Conservation (phyloP, 257 asterid species). For the Solanum neorickii region DNA sequence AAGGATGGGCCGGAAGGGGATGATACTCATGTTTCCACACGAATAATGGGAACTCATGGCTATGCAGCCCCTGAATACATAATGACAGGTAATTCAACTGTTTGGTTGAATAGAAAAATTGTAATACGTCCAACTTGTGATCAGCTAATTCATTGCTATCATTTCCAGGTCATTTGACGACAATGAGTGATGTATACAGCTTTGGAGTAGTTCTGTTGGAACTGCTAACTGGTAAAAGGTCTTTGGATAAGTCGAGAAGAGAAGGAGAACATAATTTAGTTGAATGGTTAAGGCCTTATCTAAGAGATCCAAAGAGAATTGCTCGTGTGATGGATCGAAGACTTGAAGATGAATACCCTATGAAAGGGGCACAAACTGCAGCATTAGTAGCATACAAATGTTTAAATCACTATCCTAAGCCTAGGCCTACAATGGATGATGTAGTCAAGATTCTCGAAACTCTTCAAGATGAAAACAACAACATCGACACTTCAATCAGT, state of each 20-base stretch:
- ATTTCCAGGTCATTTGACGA: constrained; percentile 4
- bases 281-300: constrained; percentile 1
- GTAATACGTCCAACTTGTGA: neutral
- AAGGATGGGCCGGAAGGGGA: constrained; percentile 6
- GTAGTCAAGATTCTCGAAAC: neutral
- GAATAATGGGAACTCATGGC: constrained; percentile 3
- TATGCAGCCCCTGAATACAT: constrained; percentile 6
- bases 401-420: neutral
- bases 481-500: neutral
- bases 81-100: neutral
- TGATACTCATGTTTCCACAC: constrained; percentile 2
- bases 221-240: constrained; percentile 1
- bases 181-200: constrained; percentile 4
- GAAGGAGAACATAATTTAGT: neutral
- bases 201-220: constrained; percentile 3
- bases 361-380: constrained; percentile 1
- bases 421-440: constrained; percentile 4
- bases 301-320: constrained; percentile 3
- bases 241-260: neutral
- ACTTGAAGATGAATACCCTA: neutral
- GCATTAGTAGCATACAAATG: constrained; percentile 1
- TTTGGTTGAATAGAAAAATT: neutral
- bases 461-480: neutral
- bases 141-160: neutral
- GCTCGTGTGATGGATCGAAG: neutral